phyloP scores from a whole-genome alignment of 164 flowering plant species.

The Magnolia changhungtana region DNA sequence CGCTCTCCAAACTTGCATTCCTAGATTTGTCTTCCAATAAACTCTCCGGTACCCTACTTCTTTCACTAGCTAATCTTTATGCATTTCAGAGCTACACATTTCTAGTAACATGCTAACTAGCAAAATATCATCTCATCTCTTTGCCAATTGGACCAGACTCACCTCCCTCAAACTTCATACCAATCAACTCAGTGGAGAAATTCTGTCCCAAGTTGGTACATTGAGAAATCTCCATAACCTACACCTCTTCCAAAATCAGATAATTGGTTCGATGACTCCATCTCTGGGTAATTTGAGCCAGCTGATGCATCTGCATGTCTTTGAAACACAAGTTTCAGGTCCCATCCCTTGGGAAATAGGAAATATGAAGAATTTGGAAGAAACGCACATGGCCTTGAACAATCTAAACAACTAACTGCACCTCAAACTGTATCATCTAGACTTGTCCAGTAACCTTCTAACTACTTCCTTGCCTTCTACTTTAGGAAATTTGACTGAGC shows the following conservation, averaged over 20 bases:
- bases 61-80: conserved; percentile 25
- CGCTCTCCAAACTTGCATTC: background rate
- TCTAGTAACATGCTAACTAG: conserved; percentile 17
- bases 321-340: conserved; percentile 23
- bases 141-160: conserved; percentile 16
- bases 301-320: background rate
- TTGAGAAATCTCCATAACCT: background rate
- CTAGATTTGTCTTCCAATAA: conserved; percentile 6
- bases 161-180: conserved; percentile 8
- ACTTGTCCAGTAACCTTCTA: conserved; percentile 27
- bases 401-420: conserved; percentile 23
- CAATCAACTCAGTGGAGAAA: conserved; percentile 12
- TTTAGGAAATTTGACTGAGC: conserved; percentile 31
- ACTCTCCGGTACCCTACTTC: conserved; percentile 17
- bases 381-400: background rate
- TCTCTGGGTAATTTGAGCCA: conserved; percentile 1
- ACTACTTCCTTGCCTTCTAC: conserved; percentile 24
- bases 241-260: conserved; percentile 18
- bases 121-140: conserved; percentile 11
- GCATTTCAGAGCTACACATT: conserved; percentile 15
- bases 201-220: conserved; percentile 33
- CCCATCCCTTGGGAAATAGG: conserved; percentile 23
- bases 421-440: conserved; percentile 19
- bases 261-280: conserved; percentile 39
- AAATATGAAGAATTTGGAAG: background rate